A percentile compares a stretch with the other conserved stretches of the same genome.
Evolutionary conservation across 768 basidiomycete genomes (phyloP).

Genomic region (Lactarius indigo): DNA sequence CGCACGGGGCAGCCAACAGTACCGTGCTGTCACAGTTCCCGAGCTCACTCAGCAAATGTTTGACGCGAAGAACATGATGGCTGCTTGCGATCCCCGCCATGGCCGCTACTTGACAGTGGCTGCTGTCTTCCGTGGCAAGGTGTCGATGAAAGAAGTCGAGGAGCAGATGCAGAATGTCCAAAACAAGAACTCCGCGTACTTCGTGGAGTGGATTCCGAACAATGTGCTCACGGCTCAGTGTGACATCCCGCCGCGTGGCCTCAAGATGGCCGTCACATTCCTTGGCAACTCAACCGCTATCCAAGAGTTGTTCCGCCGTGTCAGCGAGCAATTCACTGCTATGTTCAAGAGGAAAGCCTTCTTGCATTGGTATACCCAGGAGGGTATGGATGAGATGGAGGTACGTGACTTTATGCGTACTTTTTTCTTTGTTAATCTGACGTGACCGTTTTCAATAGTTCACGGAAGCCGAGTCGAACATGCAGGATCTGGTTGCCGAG

Average conservation of each 20-base stretch:
- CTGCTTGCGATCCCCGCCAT: conserved; percentile 93
- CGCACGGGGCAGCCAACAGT: conserved; percentile 90
- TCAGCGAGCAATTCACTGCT: conserved; percentile 96
- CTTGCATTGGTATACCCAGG: conserved; percentile 99
- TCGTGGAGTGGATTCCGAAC: conserved; percentile 99
- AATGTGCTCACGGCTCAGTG: conserved; percentile 98
- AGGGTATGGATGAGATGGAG: conserved; percentile 99
- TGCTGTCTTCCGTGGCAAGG: conserved; percentile 97
- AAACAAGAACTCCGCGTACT: conserved; percentile 97
- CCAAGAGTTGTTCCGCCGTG: conserved; percentile 98
- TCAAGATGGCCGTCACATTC: conserved; percentile 98
- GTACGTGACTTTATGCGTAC: conserved; percentile 32
- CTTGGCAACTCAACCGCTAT: conserved; percentile 97
- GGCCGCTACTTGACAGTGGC: conserved; percentile 98
- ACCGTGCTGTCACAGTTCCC: conserved; percentile 95
- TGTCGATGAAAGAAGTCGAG: conserved; percentile 99
- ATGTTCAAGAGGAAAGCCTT: conserved; percentile 99
- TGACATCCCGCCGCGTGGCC: conserved; percentile 92
- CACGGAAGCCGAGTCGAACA: conserved; percentile 98
- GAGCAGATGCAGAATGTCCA: conserved; percentile 98
- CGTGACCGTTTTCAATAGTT: conserved; percentile 44
- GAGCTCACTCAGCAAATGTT: conserved; percentile 99
- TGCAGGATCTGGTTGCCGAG: conserved; percentile 98
- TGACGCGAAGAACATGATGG: conserved; percentile 99
- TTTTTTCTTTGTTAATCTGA: background rate